These are phyloP conservation scores for Penicillium glabrum DNA, from an alignment of 2,329 filamentous ascomycete species.

Conservation along the genomic window DNA sequence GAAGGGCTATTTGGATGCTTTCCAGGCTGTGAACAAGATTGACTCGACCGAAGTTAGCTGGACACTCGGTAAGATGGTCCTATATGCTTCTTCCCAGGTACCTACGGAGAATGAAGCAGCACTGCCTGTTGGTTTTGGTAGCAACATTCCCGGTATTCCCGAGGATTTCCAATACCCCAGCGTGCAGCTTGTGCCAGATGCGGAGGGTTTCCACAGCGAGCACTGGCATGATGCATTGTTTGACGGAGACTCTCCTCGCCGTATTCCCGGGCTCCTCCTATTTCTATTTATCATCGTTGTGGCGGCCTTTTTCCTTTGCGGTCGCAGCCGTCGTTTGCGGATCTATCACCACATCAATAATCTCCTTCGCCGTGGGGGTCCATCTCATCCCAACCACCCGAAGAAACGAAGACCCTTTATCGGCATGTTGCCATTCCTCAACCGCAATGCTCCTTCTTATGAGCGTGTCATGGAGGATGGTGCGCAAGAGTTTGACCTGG, in stretches of 20 bases:
- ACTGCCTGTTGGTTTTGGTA: constrained; percentile 88
- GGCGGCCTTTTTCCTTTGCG: constrained; percentile 71
- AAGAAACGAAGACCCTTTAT: constrained; percentile 64
- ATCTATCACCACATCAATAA: constrained; percentile 57
- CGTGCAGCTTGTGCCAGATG: constrained; percentile 35
- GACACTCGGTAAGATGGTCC: constrained; percentile 94
- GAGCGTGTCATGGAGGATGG: constrained; percentile 86
- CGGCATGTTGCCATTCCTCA: constrained; percentile 45
- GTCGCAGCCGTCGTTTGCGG: constrained; percentile 70
- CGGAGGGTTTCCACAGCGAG: constrained; percentile 40
- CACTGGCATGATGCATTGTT: constrained; percentile 65
- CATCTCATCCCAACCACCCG: constrained; percentile 30
- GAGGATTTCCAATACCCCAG: constrained; percentile 78
- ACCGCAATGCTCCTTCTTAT: constrained; percentile 55
- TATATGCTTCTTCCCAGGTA: constrained; percentile 89
- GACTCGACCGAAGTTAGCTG: constrained; percentile 90
- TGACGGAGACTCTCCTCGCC: constrained; percentile 63
- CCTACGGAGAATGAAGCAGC: constrained; percentile 60
- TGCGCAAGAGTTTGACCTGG: constrained; percentile 73
- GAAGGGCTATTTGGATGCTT: constrained; percentile 77
- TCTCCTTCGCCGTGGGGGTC: constrained; percentile 31
- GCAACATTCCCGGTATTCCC: constrained; percentile 69
- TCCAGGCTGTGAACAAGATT: constrained; percentile 91
- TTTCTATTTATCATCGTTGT: constrained; percentile 72
- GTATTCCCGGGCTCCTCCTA: constrained; percentile 73